These are phyloP conservation scores for Skeletonema marinoi DNA, from an alignment of 108 stramenopile species.

Conservation along the genomic window DNA sequence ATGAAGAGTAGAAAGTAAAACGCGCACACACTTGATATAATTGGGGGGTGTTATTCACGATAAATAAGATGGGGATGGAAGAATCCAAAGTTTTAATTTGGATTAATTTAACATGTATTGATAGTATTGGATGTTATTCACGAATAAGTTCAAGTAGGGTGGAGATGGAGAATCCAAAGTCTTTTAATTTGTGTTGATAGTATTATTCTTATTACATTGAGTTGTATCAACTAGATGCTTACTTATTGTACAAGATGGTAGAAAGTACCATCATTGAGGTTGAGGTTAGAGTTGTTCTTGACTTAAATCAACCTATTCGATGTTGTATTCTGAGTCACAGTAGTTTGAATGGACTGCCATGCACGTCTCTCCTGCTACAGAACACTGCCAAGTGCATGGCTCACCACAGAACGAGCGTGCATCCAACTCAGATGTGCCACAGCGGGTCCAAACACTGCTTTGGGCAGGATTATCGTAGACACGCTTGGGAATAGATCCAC, in stretches of 20 bases:
- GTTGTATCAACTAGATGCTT: no score
- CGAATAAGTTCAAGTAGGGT: background rate
- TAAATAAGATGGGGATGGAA: no score
- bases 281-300: no score
- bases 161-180: background rate
- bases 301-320: background rate
- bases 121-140: background rate
- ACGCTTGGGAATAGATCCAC: constrained; percentile 14
- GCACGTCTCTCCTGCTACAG: background rate
- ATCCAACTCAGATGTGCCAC: constrained; percentile 10
- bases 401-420: background rate
- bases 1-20: constrained; percentile 11
- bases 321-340: background rate
- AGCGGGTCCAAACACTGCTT: constrained; percentile 1
- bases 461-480: constrained; percentile 4
- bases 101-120: no score
- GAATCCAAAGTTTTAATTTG: no score
- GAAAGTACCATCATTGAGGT: no score
- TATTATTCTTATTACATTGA: background rate
- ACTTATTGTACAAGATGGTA: no score
- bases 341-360: background rate
- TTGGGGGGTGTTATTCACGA: no score
- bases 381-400: background rate
- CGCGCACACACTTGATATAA: no score
- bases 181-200: background rate